Base-by-base conservation (phyloP, 148 eudicot genomes). In the Camellia granthamiana region DNA sequence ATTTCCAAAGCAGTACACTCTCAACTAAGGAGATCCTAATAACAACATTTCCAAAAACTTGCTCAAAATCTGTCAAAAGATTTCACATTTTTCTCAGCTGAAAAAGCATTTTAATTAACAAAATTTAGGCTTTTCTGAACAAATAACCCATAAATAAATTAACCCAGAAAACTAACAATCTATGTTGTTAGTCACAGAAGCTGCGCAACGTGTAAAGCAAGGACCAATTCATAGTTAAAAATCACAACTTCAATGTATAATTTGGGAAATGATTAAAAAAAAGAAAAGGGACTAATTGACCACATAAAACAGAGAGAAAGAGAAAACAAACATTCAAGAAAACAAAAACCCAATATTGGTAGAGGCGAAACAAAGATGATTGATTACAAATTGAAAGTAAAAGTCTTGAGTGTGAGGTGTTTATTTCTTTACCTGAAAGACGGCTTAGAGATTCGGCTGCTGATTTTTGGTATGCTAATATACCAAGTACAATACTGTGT, bases 341-440 rank as follows among this genome's bases (percentile, higher is more conserved):
- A 69, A 43, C 7, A 15, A 14, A 58, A 42, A 9, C 15, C 49
- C 9, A 58, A 41, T 41, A 8, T 38, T 66, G 19, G n/a, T 75
- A 44, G 14, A 43, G 23, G 49, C 23, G 23, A 75, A 13, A 15
- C 62, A 72, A 23, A 51, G 60, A 55, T 54, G 14, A 38, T 38
- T 16, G 10, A 23, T 23, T 23, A 23, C 30, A n/a, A 55, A 74
- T 49, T 9, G 44, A 74, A 76, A 4, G 30, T 51, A 56, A 12
- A 7, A 42, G 42, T 21, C 1, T 44, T 43, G 6, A 13, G 21
- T 6, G 1, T 19, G 42, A 60, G 55, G 65, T 11, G 68, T 60
- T 76, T 19, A 68, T 61, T 41, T 60, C 7, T 60, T 59, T 61
- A 60, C 52, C 69, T 44, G 78, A 76, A 61, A 72, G 75, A 51